Conservation (phyloP, 2,329 filamentous ascomycete species). For the Pseudogymnoascus sp. region DNA sequence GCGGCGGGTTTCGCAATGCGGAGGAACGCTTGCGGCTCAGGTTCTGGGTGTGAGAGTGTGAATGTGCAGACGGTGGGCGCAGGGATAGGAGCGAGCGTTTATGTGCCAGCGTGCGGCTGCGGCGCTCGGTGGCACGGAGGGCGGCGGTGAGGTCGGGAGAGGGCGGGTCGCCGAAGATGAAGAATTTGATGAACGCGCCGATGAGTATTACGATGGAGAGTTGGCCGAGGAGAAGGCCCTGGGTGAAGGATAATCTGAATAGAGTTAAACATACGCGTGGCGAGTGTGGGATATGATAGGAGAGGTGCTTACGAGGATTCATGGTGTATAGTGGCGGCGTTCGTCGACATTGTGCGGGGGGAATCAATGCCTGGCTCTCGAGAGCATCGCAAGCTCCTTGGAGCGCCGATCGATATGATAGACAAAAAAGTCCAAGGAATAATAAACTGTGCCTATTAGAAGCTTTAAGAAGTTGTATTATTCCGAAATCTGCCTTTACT, state of each 20-base stretch:
- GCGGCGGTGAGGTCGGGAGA: conserved; percentile 73
- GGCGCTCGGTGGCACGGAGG: conserved; percentile 63
- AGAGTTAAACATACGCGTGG: conserved; percentile 8
- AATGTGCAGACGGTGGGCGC: conserved; percentile 31
- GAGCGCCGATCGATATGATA: background rate
- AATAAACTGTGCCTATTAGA: background rate
- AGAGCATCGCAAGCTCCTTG: background rate
- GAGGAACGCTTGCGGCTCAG: conserved; percentile 58
- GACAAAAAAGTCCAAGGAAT: no score
- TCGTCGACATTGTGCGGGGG: conserved; percentile 7
- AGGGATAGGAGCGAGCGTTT: conserved; percentile 63
- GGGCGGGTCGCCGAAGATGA: conserved; percentile 94
- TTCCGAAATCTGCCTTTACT: background rate
- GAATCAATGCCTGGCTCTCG: background rate
- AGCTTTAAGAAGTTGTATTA: background rate
- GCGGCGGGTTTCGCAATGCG: conserved; percentile 62
- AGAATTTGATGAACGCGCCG: conserved; percentile 97
- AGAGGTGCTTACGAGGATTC: conserved; percentile 33
- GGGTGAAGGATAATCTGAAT: conserved; percentile 74
- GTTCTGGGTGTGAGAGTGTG: conserved; percentile 19
- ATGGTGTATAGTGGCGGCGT: background rate
- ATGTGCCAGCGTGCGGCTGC: conserved; percentile 66
- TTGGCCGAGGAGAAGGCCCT: conserved; percentile 88
- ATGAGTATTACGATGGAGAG: conserved; percentile 85
- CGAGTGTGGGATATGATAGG: background rate